Conservation (phyloP, 345 rosid species). For the Citrus reticulata region DNA sequence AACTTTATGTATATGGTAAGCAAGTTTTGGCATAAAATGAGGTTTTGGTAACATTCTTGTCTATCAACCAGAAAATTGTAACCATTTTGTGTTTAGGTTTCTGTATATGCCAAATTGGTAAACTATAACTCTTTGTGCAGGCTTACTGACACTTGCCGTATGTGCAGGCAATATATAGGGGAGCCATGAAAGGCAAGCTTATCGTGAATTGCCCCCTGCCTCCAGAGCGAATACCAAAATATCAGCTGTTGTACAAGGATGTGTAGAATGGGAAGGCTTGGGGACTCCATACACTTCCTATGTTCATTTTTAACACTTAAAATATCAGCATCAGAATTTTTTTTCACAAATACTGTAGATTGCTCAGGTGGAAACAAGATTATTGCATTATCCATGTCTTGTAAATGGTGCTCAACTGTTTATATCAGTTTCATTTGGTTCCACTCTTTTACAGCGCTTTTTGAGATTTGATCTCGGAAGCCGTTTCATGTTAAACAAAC, state of each 20-base stretch:
- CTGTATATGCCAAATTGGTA: not conserved
- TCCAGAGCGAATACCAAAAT: conserved; percentile 72
- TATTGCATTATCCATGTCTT: not conserved
- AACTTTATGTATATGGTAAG: not conserved
- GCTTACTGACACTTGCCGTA: not conserved
- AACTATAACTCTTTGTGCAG: not conserved
- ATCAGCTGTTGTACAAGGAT: conserved; percentile 72
- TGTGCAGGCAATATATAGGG: conserved; percentile 75
- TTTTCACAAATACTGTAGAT: not conserved
- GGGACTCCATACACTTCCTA: not conserved
- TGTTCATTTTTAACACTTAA: not conserved
- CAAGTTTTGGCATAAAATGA: not conserved
- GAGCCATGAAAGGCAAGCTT: conserved; percentile 96
- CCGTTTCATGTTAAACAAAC: not conserved
- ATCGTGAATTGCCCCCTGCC: conserved; percentile 81
- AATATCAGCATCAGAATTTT: not conserved
- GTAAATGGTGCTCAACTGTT: not conserved
- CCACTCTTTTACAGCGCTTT: not conserved
- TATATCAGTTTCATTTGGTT: not conserved
- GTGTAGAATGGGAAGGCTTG: conserved; percentile 23
- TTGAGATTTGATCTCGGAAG: not conserved
- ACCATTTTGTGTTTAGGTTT: not conserved
- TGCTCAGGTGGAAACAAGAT: not conserved
- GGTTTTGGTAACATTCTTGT: not conserved
- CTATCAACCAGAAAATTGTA: not conserved